Conservation (phyloP, 768 basidiomycete genomes). For the Kockovaella imperatae region DNA sequence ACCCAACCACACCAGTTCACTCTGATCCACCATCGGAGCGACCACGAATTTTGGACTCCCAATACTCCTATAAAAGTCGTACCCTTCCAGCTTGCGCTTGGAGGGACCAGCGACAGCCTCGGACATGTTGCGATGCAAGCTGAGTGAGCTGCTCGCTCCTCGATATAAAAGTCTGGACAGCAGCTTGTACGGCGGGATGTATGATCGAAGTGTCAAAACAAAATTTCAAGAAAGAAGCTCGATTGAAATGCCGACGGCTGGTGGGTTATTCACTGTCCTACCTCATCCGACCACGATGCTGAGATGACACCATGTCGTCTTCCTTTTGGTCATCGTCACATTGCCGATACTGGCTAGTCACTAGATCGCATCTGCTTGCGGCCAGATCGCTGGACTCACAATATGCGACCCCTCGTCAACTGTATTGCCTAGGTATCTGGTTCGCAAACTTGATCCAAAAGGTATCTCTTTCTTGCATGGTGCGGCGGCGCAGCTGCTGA, state of each 20-base stretch:
- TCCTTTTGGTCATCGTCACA: conserved; percentile 91
- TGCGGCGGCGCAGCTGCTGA: too few species aligned
- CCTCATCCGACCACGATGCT: too few species aligned
- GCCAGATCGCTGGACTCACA: conserved; percentile 70
- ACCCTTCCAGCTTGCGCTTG: conserved; percentile 50
- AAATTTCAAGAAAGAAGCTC: too few species aligned
- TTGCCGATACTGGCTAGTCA: conserved; percentile 85
- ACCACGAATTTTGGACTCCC: conserved; percentile 83
- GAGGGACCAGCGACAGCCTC: conserved; percentile 3
- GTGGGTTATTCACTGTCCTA: too few species aligned
- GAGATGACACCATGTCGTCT: conserved; percentile 37
- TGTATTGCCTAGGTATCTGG: conserved; percentile 78
- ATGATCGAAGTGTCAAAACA: too few species aligned
- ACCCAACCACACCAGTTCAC: conserved; percentile 68
- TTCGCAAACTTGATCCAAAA: conserved; percentile 77
- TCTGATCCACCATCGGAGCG: conserved; percentile 98
- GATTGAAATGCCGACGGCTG: too few species aligned
- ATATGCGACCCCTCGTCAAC: conserved; percentile 70
- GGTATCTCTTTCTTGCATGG: too few species aligned
- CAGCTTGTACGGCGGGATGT: too few species aligned
- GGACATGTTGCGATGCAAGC: not conserved
- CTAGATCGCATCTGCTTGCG: conserved; percentile 63
- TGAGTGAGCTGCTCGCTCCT: not conserved
- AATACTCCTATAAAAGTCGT: conserved; percentile 73
- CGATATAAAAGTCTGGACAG: too few species aligned